Conservation (phyloP, 441 rosid species). For the Adansonia grandidieri region DNA sequence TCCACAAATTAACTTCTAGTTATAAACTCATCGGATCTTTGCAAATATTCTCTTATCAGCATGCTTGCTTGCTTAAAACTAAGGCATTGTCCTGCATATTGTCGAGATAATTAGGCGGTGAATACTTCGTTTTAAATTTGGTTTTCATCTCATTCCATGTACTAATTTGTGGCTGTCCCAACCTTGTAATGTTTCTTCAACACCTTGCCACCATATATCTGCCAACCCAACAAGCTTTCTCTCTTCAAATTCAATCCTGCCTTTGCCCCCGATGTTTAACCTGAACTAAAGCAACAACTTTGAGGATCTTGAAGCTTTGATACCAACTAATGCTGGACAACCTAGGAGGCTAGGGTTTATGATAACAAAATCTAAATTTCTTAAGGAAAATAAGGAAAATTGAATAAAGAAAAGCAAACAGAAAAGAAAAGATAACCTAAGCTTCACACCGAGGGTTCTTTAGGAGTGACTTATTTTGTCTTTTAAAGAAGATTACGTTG, state of each 20-base stretch:
- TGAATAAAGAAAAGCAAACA: too few relatives aligned
- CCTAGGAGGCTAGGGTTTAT: too few relatives aligned
- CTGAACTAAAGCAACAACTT: too few relatives aligned
- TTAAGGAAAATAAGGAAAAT: too few relatives aligned
- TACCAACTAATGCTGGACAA: too few relatives aligned
- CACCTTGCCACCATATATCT: neutral
- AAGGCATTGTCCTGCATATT: neutral
- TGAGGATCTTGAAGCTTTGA: too few relatives aligned
- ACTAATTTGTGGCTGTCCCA: neutral
- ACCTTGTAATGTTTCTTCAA: neutral
- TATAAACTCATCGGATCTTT: neutral
- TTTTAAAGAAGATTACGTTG: too few relatives aligned
- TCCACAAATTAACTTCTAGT: neutral
- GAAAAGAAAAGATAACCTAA: too few relatives aligned
- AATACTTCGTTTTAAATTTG: neutral
- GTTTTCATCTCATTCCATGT: conserved; percentile 1
- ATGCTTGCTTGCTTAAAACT: neutral
- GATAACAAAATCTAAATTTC: too few relatives aligned
- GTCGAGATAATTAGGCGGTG: neutral
- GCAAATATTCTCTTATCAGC: neutral
- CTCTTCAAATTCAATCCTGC: neutral
- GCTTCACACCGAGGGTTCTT: too few relatives aligned
- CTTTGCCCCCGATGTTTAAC: neutral
- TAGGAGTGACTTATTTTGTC: too few relatives aligned
- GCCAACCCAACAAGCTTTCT: neutral